Evolutionary conservation across 139 green algal genomes (phyloP), one percentile per base, ranked within the genome.

Genomic region (Tetraselmis striata): DNA sequence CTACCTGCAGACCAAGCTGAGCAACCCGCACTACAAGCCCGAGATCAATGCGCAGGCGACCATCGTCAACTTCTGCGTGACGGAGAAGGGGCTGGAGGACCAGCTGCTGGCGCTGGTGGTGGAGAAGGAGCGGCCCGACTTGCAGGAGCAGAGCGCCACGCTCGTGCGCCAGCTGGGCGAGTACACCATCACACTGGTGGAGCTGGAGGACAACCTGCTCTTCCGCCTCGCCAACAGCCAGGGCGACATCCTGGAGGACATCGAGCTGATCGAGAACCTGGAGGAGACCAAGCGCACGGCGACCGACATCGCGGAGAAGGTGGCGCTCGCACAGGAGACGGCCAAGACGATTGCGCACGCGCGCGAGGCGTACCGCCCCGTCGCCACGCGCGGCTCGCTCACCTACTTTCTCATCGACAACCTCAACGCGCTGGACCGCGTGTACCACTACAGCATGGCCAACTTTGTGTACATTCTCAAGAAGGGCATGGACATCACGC

Each of bases 371-470:
- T 96, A 95, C 85, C 87, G 94, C 74, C 90, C 94, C 58, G 92
- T 97, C 11, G 95, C 95, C 0, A 88, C 87, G 5, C 90, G 94
- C 23, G 94, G 94, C 28, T 92, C 93, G 1, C 87, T 96, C 30
- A 59, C 95, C 24, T 98, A 97, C 92, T 98, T 98, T 89, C 88
- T 98, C 1, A 90, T 98, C 59, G 92, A 97, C 86, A 93, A 93
- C 77, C 91, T 98, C 1, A 90, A 93, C 59, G 88, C 87, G 0
- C 88, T 98, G 45, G 93, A 98, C 89, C 90, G 90, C 74, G 88
- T 96, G 59, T 98, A 98, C 88, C 92, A 96, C 83, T 98, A 95
- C 88, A 96, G 92, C 27, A 98, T 98, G 95, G 93, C 94, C 77
- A 96, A 93, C 86, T 98, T 95, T 87, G 90, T 96, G 75, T 90